Evolutionary conservation across 495 filamentous ascomycete genomes (phyloP).

Genomic region (Friedmanniomyces simplex): DNA sequence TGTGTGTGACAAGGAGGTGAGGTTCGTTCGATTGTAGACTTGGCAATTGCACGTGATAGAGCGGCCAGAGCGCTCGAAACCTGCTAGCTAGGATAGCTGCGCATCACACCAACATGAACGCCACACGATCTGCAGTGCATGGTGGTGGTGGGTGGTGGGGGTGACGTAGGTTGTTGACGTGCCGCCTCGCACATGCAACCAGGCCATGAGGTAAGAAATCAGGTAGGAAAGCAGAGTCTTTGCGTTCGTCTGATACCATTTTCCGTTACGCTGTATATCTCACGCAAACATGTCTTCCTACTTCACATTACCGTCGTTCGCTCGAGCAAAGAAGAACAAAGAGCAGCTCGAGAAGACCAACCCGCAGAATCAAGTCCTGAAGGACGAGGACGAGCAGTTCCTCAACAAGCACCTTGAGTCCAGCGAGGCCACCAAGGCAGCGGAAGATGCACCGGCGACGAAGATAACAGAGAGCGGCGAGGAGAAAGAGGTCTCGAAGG

Average conservation of each 20-base stretch:
- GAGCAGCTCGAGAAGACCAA: conserved; percentile 19
- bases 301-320: conserved; percentile 20
- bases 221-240: background rate
- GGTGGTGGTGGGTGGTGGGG: background rate
- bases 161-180: background rate
- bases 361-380: conserved; percentile 27
- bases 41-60: background rate
- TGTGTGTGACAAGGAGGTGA: background rate
- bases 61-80: background rate
- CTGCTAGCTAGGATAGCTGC: too few relatives aligned
- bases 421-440: conserved; percentile 20
- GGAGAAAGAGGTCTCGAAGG: conserved; percentile 10
- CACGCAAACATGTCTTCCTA: conserved; percentile 15
- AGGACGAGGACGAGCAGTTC: conserved; percentile 32
- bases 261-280: background rate
- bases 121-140: background rate
- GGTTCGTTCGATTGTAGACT: too few relatives aligned
- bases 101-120: background rate
- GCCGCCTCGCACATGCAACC: background rate
- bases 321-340: conserved; percentile 23
- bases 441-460: conserved; percentile 19
- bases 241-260: background rate
- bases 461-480: conserved; percentile 23
- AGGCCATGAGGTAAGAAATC: background rate
- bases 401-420: conserved; percentile 28